phyloP scores from a whole-genome alignment of 441 rosid genomes.

The Erodium moschatum region DNA sequence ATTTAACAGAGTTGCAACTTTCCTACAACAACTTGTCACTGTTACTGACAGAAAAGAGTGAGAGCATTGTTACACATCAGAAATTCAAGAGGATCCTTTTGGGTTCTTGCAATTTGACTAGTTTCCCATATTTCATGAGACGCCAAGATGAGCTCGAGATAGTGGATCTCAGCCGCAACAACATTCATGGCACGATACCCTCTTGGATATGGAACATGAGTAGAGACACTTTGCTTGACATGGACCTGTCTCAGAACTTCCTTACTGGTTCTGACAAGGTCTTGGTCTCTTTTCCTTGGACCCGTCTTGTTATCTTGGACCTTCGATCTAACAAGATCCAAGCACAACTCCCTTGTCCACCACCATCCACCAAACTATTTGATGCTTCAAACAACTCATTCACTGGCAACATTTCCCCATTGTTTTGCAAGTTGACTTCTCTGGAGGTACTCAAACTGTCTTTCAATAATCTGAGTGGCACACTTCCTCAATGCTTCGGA shows the following conservation, averaged over 20 bases:
- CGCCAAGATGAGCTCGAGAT: not conserved
- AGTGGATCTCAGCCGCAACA: too few relatives aligned
- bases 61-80: not conserved
- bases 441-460: constrained; percentile 23
- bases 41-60: not conserved
- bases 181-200: too few relatives aligned
- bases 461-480: constrained; percentile 17
- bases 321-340: constrained; percentile 16
- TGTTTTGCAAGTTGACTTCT: constrained; percentile 20
- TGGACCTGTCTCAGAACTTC: too few relatives aligned
- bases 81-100: not conserved
- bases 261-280: too few relatives aligned
- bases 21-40: not conserved
- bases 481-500: constrained; percentile 19
- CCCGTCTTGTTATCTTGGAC: constrained; percentile 10
- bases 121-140: constrained; percentile 18
- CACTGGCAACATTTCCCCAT: constrained; percentile 17
- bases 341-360: constrained; percentile 15
- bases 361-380: not conserved
- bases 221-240: not conserved
- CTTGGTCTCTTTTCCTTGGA: constrained; percentile 5
- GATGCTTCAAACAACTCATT: constrained; percentile 11
- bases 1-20: not conserved
- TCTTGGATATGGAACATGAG: not conserved
- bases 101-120: constrained; percentile 10